Evolutionary conservation across 202 grass and related monocot genomes (phyloP), one percentile per base, ranked within the genome.

Genomic region (Brachypodium distachyon): DNA sequence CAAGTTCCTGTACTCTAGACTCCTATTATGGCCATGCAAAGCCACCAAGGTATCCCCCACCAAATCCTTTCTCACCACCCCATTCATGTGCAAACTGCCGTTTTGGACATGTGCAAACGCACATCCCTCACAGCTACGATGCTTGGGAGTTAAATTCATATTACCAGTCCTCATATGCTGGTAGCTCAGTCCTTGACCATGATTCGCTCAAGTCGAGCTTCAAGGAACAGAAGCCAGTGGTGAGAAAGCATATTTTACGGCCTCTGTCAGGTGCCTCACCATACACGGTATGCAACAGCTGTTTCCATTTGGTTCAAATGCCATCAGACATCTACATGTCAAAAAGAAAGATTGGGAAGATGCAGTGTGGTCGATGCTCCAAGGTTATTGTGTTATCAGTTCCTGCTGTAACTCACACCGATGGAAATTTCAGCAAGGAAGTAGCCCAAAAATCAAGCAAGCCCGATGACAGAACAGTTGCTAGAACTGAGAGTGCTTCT

Each of bases 301-400:
- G 96, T 70, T 87, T 85, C 67, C 79, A 81, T 73, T 70, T 99
- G 74, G 81, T 99, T 74, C 92, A 89, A 81, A 77, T 93, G 51
- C 92, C 96, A 82, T 83, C 89, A 25, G 90, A 92, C 66, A 84
- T 96, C 74, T 76, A 90, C 25, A 58, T 93, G 39, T 85, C 92
- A 36, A 99, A 84, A 60, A 77, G 72, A 50, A 95, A 81, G 56
- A 31, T 69, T 18, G 80, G 75, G 49, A 92, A 91, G 77, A 42
- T 99, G 75, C 87, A 91, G 62, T 99, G 96, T 12, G 92, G 85
- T 33, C 70, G 64, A 65, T 99, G 96, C 83, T 85, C 78, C 31
- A 89, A 92, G 74, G 78, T 89, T 31, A 86, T 99, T 40, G 51
- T 70, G 36, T 60, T 96, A 70, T 86, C 96, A 37, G 87, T 99